A percentile compares a stretch with the other conserved stretches of the same genome.
Evolutionary conservation across 2,329 filamentous ascomycete genomes (phyloP).

Genomic region (Penicillium sp.): DNA sequence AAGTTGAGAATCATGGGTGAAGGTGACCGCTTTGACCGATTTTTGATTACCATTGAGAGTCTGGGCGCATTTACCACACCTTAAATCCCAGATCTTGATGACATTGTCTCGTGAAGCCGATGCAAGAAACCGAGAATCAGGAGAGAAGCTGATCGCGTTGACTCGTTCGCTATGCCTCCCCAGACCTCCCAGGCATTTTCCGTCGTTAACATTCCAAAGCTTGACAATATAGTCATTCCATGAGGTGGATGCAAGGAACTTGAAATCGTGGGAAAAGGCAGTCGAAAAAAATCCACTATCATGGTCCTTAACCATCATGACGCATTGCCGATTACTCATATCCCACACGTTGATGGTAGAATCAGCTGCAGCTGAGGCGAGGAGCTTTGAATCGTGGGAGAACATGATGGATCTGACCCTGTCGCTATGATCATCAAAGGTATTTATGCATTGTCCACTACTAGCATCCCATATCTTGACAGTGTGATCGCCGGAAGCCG

Average conservation of each 20-base stretch:
- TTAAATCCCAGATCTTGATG: constrained; percentile 13
- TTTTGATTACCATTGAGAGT: background rate
- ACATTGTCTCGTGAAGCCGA: constrained; percentile 8
- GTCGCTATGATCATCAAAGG: background rate
- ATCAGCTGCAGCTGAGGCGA: background rate
- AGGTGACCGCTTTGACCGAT: background rate
- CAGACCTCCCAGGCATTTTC: background rate
- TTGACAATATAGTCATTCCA: background rate
- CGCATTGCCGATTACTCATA: no score
- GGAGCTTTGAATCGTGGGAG: background rate
- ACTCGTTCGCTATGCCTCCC: background rate
- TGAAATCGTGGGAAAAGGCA: background rate
- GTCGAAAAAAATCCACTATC: background rate
- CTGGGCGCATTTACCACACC: background rate
- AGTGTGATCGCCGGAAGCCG: constrained; percentile 29
- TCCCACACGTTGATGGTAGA: background rate
- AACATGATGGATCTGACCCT: background rate
- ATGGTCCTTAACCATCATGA: background rate
- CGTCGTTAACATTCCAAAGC: background rate
- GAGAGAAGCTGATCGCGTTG: background rate
- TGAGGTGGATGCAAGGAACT: background rate
- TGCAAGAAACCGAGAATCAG: background rate
- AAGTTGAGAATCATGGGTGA: background rate
- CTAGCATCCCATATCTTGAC: constrained; percentile 13
- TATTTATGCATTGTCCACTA: background rate